Evolutionary conservation across 2,329 filamentous ascomycete genomes (phyloP), one percentile per base, ranked within the genome.

Genomic region (Penicillium sp.): DNA sequence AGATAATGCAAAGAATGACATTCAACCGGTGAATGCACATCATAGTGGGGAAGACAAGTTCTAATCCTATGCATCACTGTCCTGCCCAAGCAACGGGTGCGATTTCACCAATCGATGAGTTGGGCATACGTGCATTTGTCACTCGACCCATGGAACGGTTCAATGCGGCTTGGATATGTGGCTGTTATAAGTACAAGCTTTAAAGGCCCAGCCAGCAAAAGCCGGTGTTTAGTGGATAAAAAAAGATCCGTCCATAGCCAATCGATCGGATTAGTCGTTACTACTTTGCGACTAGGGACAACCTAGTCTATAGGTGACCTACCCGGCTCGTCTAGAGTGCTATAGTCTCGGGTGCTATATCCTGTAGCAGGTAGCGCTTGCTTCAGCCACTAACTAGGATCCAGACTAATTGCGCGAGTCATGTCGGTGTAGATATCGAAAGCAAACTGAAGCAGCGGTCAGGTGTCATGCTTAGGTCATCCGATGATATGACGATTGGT

Each of bases 201-300:
- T 16, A 18, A 34, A 11, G 18, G 6, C 16, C 11, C 31, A 34
- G 31, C 14, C 14, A 34, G 31, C 14, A 34, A 18, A 10, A 11
- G 9, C 29, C 8, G 14, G 14, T 20, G 31, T 18, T 8, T 34
- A 43, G 52, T 44, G 47, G 52, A 48, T 31, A 34, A 26, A 10
- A 42, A 42, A 48, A 58, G 57, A 58, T 58, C 54, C 50, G 57
- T 50, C 22, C 49, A 44, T 24, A 50, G 46, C 55, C 57, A 59
- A 59, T 59, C 55, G 45, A 58, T 58, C 37, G 8, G 23, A 8
- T 10, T 9, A n/a, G n/a, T 34, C 16, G 14, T 20, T 11, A 11
- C 2, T 11, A 27, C 3, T 27, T 27, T 11, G 26, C 26, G 9
- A 27, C 9, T 13, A 27, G 26, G 18, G 18, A 4, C 4, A 20